Base-by-base conservation (phyloP, 2,329 filamentous ascomycete species). In the Fonsecaea erecta region DNA sequence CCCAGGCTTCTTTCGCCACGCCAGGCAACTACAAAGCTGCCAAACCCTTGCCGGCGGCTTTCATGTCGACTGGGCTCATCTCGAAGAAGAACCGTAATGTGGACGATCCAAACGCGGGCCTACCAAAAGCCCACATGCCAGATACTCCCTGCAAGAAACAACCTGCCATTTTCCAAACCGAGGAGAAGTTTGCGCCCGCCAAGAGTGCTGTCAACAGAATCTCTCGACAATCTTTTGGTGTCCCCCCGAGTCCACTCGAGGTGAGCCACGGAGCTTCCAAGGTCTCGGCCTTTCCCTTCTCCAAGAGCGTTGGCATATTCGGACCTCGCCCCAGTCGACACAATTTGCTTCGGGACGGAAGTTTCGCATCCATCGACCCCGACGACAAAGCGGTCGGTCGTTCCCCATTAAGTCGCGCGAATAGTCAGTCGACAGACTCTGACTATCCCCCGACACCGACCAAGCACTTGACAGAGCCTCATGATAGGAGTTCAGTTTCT, bases 101-200 rank as follows among this genome's bases (percentile, higher is more conserved):
- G 0, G 92, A 97, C 71, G 85, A 92, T 58, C 85, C 76, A 69
- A 78, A 81, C 74, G 78, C 80, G 70, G 81, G 80, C 26, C 79
- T 79, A 30, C 84, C 84, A 77, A 88, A 89, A 74, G 81, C 86
- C 73, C 84, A 86, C 32, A 93, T 96, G 83, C 94, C 95, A 0
- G 95, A 98, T 75, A 99, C 95, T 1, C 95, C 95, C 0, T 98
- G 95, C 79, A 99, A 98, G 81, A 93, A 95, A 75, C 88, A 90
- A 60, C 82, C 84, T 3, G 88, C 87, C 70, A 80, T 89, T 63
- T 86, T 93, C 78, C 83, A 90, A 72, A 86, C 90, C 58, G 85
- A 88, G 12, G 75, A 80, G 55, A 81, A 83, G 52, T 78, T 79
- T 37, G 79, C 84, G 24, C 82, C 83, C 12, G 87, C 87, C 59